Conservation (phyloP, 805 yeast genomes). For the Lachancea dasiensis region DNA sequence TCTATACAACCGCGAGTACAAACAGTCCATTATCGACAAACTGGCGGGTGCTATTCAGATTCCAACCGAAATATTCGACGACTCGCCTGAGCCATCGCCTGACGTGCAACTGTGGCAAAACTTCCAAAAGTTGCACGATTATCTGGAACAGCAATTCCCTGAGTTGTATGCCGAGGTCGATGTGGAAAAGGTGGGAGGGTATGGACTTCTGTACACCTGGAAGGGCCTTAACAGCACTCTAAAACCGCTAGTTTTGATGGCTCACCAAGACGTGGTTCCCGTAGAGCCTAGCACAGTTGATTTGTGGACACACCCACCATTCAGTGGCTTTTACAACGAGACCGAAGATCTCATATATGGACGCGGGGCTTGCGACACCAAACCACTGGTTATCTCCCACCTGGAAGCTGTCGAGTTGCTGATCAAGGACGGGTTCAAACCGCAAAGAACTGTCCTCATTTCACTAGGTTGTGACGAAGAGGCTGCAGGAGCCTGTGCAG, state of each 20-base stretch:
- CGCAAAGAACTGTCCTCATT: constrained; percentile 47
- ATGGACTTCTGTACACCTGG: constrained; percentile 53
- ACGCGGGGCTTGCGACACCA: constrained; percentile 61
- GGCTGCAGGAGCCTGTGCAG: constrained; percentile 48
- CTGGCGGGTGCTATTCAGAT: constrained; percentile 50
- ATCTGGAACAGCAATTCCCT: constrained; percentile 47
- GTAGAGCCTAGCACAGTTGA: constrained; percentile 46
- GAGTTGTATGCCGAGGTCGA: constrained; percentile 37
- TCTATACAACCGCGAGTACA: constrained; percentile 10
- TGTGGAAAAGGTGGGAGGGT: constrained; percentile 46
- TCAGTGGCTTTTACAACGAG: constrained; percentile 54
- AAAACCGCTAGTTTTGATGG: constrained; percentile 57
- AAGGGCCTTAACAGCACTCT: constrained; percentile 24
- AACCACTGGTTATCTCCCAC: constrained; percentile 51
- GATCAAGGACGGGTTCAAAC: constrained; percentile 38
- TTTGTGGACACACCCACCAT: constrained; percentile 58
- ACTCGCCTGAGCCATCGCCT: constrained; percentile 19
- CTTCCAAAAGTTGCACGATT: constrained; percentile 38
- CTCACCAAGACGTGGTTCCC: constrained; percentile 73
- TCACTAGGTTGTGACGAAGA: constrained; percentile 72
- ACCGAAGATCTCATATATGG: constrained; percentile 44
- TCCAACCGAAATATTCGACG: constrained; percentile 53
- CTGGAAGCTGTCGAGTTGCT: constrained; percentile 49
- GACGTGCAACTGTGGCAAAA: constrained; percentile 11
- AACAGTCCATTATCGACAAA: constrained; percentile 19